phyloP scores from a whole-genome alignment of 306 rosid genomes.

The Cicer yamashitae region DNA sequence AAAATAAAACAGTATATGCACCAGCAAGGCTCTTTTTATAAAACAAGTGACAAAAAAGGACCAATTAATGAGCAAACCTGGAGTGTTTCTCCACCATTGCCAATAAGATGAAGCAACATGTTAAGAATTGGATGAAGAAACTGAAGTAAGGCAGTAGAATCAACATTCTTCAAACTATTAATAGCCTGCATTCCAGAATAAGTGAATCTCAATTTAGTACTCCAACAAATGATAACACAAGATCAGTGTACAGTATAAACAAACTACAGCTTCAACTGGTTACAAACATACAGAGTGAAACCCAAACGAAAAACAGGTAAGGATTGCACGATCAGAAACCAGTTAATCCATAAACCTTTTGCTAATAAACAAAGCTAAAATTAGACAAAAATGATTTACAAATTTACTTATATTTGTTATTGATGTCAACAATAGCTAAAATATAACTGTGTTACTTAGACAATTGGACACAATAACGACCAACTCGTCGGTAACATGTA shows the following conservation, averaged over 20 bases:
- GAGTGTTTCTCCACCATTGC: slow-evolving; percentile 99
- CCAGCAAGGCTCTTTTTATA: neutral
- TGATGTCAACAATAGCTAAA: slow-evolving; percentile 2
- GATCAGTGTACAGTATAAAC: slow-evolving; percentile 10
- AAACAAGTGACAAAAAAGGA: slow-evolving; percentile 14
- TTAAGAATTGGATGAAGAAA: slow-evolving; percentile 96
- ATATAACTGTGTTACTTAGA: neutral
- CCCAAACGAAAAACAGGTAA: neutral
- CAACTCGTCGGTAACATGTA: neutral
- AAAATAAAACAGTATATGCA: slow-evolving; percentile 28
- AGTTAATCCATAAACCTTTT: slow-evolving; percentile 26
- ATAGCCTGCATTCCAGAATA: slow-evolving; percentile 78
- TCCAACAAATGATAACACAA: neutral
- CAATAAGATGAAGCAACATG: slow-evolving; percentile 99
- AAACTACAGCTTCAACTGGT: slow-evolving; percentile 24
- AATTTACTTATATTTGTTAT: neutral
- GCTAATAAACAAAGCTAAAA: slow-evolving; percentile 11
- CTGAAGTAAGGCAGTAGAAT: slow-evolving; percentile 98
- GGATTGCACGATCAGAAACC: slow-evolving; percentile 21
- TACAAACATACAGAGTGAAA: slow-evolving; percentile 11
- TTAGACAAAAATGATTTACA: neutral
- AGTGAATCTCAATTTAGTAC: slow-evolving; percentile 40
- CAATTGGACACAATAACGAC: neutral
- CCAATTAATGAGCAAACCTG: slow-evolving; percentile 68
- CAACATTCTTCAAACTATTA: slow-evolving; percentile 98